Evolutionary conservation across 148 eudicot genomes (phyloP).

Genomic region (Amaranthus cruentus): DNA sequence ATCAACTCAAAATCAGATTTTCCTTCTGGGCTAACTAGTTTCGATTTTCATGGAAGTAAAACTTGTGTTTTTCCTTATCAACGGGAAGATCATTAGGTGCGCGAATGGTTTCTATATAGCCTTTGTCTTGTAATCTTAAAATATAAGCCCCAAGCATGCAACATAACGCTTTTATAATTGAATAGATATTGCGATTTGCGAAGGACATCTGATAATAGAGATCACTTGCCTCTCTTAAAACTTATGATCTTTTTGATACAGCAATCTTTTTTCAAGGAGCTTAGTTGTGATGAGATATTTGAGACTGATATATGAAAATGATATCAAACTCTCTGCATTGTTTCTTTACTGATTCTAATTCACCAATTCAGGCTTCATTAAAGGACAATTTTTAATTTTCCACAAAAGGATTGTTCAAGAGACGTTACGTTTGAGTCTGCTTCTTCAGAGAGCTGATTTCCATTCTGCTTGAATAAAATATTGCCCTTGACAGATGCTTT

Average conservation of each 20-base stretch:
- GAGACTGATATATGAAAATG: not conserved
- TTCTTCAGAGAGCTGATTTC: too few relatives aligned
- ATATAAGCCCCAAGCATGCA: too few relatives aligned
- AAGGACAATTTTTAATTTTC: too few relatives aligned
- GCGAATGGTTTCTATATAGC: not conserved
- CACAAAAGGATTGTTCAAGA: too few relatives aligned
- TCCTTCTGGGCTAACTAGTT: not conserved
- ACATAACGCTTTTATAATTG: too few relatives aligned
- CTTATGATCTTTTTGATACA: not conserved
- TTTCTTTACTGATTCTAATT: not conserved
- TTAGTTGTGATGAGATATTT: not conserved
- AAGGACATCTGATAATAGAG: not conserved
- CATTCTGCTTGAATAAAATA: too few relatives aligned
- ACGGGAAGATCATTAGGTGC: not conserved
- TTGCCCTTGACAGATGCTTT: too few relatives aligned
- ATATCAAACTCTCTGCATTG: too few relatives aligned
- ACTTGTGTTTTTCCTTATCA: not conserved
- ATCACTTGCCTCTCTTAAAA: not conserved
- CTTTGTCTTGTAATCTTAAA: not conserved
- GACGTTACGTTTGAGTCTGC: too few relatives aligned
- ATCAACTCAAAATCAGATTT: not conserved
- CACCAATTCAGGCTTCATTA: not conserved
- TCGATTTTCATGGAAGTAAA: not conserved
- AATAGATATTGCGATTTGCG: not conserved
- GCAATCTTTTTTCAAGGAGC: not conserved